Conservation (phyloP, 73 alveolate species). For the Breviolum minutum region DNA sequence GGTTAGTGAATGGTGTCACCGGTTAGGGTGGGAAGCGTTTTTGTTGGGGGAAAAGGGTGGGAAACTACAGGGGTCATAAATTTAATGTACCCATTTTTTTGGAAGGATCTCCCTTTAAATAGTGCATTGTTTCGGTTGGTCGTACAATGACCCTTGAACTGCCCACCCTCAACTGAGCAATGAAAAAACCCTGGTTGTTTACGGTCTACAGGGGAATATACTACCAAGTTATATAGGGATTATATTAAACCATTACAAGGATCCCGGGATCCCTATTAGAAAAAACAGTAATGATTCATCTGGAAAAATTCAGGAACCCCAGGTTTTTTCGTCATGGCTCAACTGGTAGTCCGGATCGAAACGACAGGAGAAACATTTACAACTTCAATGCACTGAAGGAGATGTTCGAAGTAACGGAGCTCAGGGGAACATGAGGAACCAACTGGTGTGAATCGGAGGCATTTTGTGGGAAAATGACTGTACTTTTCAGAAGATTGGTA, state of each 20-base stretch:
- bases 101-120: not conserved
- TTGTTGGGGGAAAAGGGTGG: not conserved
- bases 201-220: too few relatives aligned
- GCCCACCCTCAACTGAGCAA: too few relatives aligned
- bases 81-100: not conserved
- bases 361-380: constrained; percentile 19
- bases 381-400: constrained; percentile 10
- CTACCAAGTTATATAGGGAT: too few relatives aligned
- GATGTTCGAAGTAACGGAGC: not conserved
- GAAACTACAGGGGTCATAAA: not conserved
- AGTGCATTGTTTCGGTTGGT: too few relatives aligned
- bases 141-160: too few relatives aligned
- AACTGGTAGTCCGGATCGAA: not conserved
- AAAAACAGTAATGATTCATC: too few relatives aligned
- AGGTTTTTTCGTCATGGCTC: too few relatives aligned
- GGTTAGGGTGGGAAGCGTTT: too few relatives aligned
- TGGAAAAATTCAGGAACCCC: too few relatives aligned
- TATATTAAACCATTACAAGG: too few relatives aligned
- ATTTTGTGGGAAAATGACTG: not conserved
- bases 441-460: not conserved
- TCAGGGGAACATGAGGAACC: not conserved
- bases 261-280: too few relatives aligned
- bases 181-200: too few relatives aligned
- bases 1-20: not conserved
- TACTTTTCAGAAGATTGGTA: not conserved